phyloP scores from a whole-genome alignment of 129 eudicot species.

The Flaveria trinervia region DNA sequence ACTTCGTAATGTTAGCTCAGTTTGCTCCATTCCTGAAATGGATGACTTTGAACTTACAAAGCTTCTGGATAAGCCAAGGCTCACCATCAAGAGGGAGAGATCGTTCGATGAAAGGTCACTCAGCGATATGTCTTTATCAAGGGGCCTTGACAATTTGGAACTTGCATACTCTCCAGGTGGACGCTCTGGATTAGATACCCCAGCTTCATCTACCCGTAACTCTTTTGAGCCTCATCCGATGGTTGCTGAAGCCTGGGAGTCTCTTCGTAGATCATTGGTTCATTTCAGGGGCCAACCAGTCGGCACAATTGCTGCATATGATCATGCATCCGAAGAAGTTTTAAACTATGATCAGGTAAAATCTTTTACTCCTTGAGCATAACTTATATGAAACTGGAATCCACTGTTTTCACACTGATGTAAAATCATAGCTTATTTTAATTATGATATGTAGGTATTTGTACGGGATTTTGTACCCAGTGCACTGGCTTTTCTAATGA shows the following conservation, averaged over 20 bases:
- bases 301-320: constrained; percentile 96
- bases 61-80: constrained; percentile 79
- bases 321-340: constrained; percentile 96
- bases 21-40: constrained; percentile 75
- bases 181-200: constrained; percentile 76
- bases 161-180: constrained; percentile 84
- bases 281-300: constrained; percentile 89
- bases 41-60: constrained; percentile 82
- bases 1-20: constrained; percentile 77
- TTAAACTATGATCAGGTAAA: constrained; percentile 95
- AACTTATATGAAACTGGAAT: background rate
- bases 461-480: constrained; percentile 99
- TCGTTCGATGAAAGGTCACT: constrained; percentile 97
- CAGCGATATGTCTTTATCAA: constrained; percentile 78
- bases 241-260: constrained; percentile 98
- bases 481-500: constrained; percentile 94
- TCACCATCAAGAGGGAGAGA: constrained; percentile 76
- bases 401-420: background rate
- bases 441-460: constrained; percentile 58
- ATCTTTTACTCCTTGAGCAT: background rate
- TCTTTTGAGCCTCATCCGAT: constrained; percentile 98
- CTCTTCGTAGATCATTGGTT: constrained; percentile 88
- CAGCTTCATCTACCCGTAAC: constrained; percentile 81
- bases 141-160: constrained; percentile 78
- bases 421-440: background rate